phyloP scores from a whole-genome alignment of 257 asterid genomes.

The Parsonsia alboflavescens region DNA sequence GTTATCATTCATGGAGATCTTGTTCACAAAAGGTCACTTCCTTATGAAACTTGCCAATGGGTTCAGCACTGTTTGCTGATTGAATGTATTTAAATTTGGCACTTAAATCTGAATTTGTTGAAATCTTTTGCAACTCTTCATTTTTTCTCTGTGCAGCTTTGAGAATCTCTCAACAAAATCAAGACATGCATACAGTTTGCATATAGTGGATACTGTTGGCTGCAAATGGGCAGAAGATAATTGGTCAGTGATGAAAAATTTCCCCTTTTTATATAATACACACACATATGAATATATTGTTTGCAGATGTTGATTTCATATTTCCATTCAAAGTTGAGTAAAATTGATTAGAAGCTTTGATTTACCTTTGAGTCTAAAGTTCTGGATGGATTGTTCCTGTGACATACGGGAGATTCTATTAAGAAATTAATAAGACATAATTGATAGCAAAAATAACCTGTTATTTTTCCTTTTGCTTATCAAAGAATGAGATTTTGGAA shows the following conservation, averaged over 20 bases:
- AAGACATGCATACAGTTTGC: conserved; percentile 87
- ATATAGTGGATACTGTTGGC: conserved; percentile 79
- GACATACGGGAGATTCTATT: not conserved
- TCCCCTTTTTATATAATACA: not conserved
- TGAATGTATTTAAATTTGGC: not conserved
- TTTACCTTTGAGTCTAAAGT: conserved; percentile 1
- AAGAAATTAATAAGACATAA: not conserved
- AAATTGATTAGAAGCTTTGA: not conserved
- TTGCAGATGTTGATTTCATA: not conserved
- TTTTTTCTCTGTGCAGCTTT: conserved; percentile 40
- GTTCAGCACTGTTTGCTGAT: not conserved
- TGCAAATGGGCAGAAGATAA: conserved; percentile 86
- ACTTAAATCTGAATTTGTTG: not conserved
- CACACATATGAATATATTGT: not conserved
- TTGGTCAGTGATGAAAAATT: conserved; percentile 48
- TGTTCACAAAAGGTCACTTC: conserved; percentile 65
- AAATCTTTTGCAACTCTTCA: not conserved
- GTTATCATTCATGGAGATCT: conserved; percentile 79
- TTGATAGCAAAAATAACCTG: not conserved
- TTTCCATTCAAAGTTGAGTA: not conserved
- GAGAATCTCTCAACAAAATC: conserved; percentile 78
- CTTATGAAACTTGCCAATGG: conserved; percentile 4
- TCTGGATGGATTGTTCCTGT: not conserved
- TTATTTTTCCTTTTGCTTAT: not conserved
- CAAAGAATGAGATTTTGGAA: not conserved